Evolutionary conservation across 495 filamentous ascomycete species (phyloP).

Genomic region (Peziza echinospora): DNA sequence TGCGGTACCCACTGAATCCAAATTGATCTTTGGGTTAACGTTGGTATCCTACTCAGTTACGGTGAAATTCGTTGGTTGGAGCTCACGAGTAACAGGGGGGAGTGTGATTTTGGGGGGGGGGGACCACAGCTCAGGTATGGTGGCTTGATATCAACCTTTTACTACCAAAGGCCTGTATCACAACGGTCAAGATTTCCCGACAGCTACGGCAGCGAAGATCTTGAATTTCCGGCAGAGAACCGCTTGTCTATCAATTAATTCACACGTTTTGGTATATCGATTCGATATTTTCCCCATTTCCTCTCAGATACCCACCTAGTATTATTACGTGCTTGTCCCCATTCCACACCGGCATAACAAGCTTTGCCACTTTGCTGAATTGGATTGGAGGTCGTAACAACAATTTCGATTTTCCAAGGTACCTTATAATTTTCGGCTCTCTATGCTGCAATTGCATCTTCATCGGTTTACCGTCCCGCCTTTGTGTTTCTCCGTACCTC

Average conservation of each 20-base stretch:
- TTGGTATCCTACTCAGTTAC: no score
- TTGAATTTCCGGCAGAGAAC: no score
- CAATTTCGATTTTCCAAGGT: constrained; percentile 13
- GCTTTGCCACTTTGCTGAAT: constrained; percentile 14
- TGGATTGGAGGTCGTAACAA: constrained; percentile 17
- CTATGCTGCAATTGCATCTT: constrained; percentile 17
- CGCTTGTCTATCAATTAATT: background rate
- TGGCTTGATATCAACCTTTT: no score
- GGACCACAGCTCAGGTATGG: no score
- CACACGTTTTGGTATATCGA: background rate
- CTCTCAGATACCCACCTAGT: background rate
- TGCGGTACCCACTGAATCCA: no score
- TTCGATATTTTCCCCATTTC: background rate
- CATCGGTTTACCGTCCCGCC: background rate
- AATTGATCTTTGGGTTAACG: no score
- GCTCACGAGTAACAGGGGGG: no score
- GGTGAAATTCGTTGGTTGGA: no score
- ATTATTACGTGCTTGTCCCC: background rate
- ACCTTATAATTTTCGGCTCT: constrained; percentile 19
- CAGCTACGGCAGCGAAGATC: no score
- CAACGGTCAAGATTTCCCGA: no score
- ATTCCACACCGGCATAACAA: background rate
- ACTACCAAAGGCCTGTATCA: no score
- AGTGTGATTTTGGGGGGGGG: no score
- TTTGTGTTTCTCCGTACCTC: constrained; percentile 12